phyloP scores from a whole-genome alignment of 2,329 filamentous ascomycete genomes.

The Orbilia javanica region DNA sequence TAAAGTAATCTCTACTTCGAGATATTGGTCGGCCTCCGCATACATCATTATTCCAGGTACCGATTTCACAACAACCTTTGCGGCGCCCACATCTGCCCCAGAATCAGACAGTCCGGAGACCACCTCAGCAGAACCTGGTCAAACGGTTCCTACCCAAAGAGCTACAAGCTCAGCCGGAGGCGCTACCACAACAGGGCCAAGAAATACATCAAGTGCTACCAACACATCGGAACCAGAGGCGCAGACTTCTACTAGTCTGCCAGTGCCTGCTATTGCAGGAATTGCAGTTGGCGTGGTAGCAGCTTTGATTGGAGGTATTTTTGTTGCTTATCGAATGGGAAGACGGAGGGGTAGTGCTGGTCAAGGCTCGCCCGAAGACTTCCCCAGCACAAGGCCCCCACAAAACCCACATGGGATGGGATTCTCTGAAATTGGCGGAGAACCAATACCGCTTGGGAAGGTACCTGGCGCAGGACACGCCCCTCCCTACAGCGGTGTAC shows the following conservation, averaged over 20 bases:
- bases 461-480: neutral
- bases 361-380: neutral
- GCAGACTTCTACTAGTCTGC: neutral
- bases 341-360: neutral
- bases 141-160: constrained; percentile 6
- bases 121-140: constrained; percentile 10
- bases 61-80: constrained; percentile 17
- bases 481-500: constrained; percentile 8
- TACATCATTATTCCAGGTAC: constrained; percentile 28
- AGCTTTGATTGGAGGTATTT: neutral
- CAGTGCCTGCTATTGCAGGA: constrained; percentile 2
- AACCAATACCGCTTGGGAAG: neutral
- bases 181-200: neutral
- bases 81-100: neutral
- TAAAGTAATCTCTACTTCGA: constrained; percentile 22
- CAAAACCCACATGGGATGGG: constrained; percentile 18
- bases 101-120: neutral
- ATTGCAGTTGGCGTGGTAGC: constrained; percentile 15
- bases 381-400: neutral
- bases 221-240: neutral
- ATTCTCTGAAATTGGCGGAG: constrained; percentile 12
- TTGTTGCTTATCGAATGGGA: constrained; percentile 22
- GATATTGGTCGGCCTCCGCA: constrained; percentile 13
- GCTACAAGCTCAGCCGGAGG: neutral
- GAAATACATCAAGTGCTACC: neutral